A percentile compares a stretch with the other conserved stretches of the same genome.
phyloP scores from a whole-genome alignment of 2,329 filamentous ascomycete genomes.

The Rachicladosporium sp. region DNA sequence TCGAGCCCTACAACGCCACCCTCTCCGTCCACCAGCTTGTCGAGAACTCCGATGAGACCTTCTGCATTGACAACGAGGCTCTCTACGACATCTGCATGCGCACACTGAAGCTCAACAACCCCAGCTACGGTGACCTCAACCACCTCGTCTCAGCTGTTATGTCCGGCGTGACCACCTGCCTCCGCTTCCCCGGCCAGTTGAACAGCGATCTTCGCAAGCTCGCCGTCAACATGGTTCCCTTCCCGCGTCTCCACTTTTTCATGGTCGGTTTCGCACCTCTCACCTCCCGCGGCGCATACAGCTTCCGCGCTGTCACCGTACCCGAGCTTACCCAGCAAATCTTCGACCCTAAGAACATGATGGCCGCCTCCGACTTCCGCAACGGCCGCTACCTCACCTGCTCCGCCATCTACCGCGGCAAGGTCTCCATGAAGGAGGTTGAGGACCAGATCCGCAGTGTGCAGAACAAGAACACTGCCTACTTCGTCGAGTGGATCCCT shows the following conservation, averaged over 20 bases:
- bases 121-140: constrained; percentile 98
- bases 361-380: constrained; percentile 99
- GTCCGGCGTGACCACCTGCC: constrained; percentile 96
- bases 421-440: constrained; percentile 99
- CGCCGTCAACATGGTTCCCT: constrained; percentile 99
- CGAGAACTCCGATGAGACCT: constrained; percentile 99
- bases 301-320: constrained; percentile 94
- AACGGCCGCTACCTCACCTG: constrained; percentile 99
- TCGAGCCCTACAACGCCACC: constrained; percentile 99
- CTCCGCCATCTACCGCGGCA: constrained; percentile 99
- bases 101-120: constrained; percentile 96
- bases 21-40: constrained; percentile 98
- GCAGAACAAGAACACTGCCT: constrained; percentile 98
- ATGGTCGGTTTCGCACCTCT: constrained; percentile 99
- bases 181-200: constrained; percentile 98
- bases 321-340: constrained; percentile 99
- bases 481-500: constrained; percentile 99
- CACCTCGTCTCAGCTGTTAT: constrained; percentile 99
- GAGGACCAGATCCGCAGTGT: constrained; percentile 99
- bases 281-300: constrained; percentile 81
- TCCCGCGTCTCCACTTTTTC: constrained; percentile 99
- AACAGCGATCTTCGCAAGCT: constrained; percentile 99
- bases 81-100: constrained; percentile 99
- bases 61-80: constrained; percentile 99
- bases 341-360: constrained; percentile 99